These are phyloP conservation scores for Cutaneotrichosporon arboriforme DNA, from an alignment of 1,284 basidiomycete species.

Conservation along the genomic window DNA sequence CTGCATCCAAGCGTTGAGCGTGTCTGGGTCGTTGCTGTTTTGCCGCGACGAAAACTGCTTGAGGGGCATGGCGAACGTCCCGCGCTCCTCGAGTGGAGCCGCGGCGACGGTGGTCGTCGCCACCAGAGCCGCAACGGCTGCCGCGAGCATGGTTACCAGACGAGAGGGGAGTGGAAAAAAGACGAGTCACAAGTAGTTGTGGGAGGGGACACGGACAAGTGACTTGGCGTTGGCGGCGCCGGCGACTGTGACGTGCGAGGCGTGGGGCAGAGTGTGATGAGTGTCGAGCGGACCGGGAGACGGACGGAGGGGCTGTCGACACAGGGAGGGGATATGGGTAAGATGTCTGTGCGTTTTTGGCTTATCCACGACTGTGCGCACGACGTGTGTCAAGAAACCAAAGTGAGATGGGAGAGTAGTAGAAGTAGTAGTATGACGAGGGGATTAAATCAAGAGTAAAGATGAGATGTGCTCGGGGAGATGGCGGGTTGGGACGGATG, in stretches of 20 bases:
- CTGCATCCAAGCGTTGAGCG: conserved; percentile 30
- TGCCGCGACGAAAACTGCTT: conserved; percentile 20
- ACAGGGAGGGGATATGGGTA: too few relatives aligned
- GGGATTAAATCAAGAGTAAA: neutral
- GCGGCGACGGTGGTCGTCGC: conserved; percentile 7
- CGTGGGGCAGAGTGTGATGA: neutral
- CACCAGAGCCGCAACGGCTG: conserved; percentile 1
- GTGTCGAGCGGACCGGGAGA: too few relatives aligned
- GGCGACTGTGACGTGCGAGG: too few relatives aligned
- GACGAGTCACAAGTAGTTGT: too few relatives aligned
- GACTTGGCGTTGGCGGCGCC: neutral
- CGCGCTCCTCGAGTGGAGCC: neutral
- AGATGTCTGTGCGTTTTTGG: too few relatives aligned
- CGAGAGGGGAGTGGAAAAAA: neutral
- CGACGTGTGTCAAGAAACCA: neutral
- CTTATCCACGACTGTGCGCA: too few relatives aligned
- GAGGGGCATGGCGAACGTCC: conserved; percentile 15
- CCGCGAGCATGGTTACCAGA: conserved; percentile 1
- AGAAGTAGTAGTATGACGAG: neutral
- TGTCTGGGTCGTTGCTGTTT: conserved; percentile 23
- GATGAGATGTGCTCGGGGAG: neutral
- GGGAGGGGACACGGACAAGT: too few relatives aligned
- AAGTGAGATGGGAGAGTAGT: neutral
- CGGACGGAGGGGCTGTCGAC: too few relatives aligned
- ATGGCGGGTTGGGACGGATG: too few relatives aligned